Evolutionary conservation across 2,329 filamentous ascomycete species (phyloP), one percentile per base, ranked within the genome.

Genomic region (Venturia aucupariae): DNA sequence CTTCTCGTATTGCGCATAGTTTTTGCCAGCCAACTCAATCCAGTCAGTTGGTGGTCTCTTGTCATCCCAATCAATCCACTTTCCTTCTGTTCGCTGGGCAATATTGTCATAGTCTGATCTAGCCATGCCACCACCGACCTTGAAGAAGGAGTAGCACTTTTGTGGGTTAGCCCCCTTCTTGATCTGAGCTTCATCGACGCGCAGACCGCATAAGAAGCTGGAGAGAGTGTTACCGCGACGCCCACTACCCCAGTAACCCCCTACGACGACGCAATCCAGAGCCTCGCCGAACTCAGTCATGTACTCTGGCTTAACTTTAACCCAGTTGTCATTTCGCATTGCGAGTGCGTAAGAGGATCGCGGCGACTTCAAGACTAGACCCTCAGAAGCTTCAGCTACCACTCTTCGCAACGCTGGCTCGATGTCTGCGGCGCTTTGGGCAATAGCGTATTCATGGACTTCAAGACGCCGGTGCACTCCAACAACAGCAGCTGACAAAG

Each of bases 221-320:
- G 92, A 91, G 4, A 97, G 78, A 1, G 78, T 84, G 48, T 93
- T 94, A 60, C 94, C 94, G 60, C 94, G 85, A 64, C 84, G 86
- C 0, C 94, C 94, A 38, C 89, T 90, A 17, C 94, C 94, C 73
- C 90, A 99, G 76, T 96, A 97, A 10, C 91, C 94, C 64, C 93
- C 94, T 63, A 99, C 85, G 19, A 99, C 81, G 17, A 97, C 79
- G 68, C 92, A 91, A 73, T 99, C 94, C 3, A 99, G 84, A 0
- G 89, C 90, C 75, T 97, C 93, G 67, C 94, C 94, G 73, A 94
- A 96, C 67, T 96, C 93, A 2, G 87, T 87, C 92, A 97, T 97
- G 75, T 99, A 99, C 68, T 99, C 94, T 0, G 94, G 94, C 71
- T 99, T 99, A 10, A 99, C 92, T 74, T 99, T 99, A 77, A 97